phyloP scores from a whole-genome alignment of 345 rosid species.

The Camelina hispida region DNA sequence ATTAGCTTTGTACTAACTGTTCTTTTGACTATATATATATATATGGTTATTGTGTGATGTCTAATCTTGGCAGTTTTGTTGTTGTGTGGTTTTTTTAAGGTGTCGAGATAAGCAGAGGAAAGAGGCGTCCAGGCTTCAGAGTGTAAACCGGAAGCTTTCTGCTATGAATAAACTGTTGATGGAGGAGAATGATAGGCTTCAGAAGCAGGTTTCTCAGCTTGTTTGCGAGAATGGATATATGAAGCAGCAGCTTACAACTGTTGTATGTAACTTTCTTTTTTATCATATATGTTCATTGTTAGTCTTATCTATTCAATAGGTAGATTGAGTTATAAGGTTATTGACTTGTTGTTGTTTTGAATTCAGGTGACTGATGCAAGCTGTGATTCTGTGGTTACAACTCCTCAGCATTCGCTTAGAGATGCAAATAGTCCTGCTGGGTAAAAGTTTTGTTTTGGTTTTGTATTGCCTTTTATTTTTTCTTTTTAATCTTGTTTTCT shows the following conservation, averaged over 20 bases:
- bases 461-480: neutral
- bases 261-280: constrained; percentile 38
- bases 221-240: constrained; percentile 93
- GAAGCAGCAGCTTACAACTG: constrained; percentile 87
- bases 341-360: neutral
- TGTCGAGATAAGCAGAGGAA: constrained; percentile 99
- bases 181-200: constrained; percentile 99
- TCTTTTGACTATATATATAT: neutral
- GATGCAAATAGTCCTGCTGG: constrained; percentile 99
- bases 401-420: constrained; percentile 93
- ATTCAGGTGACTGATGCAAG: constrained; percentile 76
- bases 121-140: constrained; percentile 94
- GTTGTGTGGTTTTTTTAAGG: constrained; percentile 49
- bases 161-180: constrained; percentile 98
- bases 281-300: neutral
- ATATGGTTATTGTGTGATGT: neutral
- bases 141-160: constrained; percentile 86
- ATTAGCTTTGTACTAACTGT: neutral
- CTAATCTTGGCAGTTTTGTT: constrained; percentile 14
- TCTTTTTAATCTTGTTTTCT: neutral
- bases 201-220: constrained; percentile 98
- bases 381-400: constrained; percentile 88
- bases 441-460: constrained; percentile 45
- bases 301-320: neutral
- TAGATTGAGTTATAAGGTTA: neutral